These are phyloP conservation scores for Paramecium pentaurelia DNA, from an alignment of 73 alveolate genomes.

Conservation along the genomic window DNA sequence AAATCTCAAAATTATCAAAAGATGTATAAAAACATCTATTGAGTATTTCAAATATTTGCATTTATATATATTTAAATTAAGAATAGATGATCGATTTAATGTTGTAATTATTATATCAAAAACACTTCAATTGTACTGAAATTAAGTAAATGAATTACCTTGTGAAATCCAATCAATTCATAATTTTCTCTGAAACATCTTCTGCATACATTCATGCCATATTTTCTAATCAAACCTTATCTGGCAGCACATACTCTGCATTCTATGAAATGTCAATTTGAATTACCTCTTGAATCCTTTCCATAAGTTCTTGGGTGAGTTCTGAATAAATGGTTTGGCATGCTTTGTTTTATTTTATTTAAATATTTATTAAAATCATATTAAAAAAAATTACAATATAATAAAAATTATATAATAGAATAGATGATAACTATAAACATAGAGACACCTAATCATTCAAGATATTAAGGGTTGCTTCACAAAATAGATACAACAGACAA, in stretches of 20 bases:
- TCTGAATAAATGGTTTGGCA: slow-evolving; percentile 86
- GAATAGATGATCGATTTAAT: neutral
- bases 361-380: slow-evolving; percentile 36
- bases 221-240: slow-evolving; percentile 94
- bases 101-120: neutral
- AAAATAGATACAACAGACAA: neutral
- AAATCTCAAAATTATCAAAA: neutral
- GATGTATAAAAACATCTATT: neutral
- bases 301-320: slow-evolving; percentile 95
- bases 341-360: slow-evolving; percentile 50
- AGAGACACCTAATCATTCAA: neutral
- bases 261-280: neutral
- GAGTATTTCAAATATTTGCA: neutral
- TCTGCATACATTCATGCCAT: slow-evolving; percentile 89
- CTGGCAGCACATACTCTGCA: slow-evolving; percentile 93
- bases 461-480: neutral
- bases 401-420: neutral
- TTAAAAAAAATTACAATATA: neutral
- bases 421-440: neutral
- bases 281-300: slow-evolving; percentile 87
- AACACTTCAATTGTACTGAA: slow-evolving; percentile 26
- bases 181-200: slow-evolving; percentile 96
- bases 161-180: slow-evolving; percentile 77
- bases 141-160: neutral
- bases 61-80: neutral